These are phyloP conservation scores for Colletotrichum echinochloae DNA, from an alignment of 2,329 filamentous ascomycete genomes.

Conservation along the genomic window DNA sequence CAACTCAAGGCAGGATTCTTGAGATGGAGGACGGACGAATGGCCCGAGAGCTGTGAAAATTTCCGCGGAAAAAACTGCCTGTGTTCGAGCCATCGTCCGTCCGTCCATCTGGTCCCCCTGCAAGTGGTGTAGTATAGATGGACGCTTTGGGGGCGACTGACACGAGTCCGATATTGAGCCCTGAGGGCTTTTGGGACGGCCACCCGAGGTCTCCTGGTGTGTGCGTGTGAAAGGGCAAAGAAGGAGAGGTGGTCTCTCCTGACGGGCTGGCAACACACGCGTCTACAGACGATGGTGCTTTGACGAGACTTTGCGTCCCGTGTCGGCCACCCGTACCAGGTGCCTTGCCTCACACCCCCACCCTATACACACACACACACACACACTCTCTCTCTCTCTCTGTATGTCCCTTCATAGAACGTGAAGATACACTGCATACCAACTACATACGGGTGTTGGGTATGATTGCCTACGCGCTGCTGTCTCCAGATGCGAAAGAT, in stretches of 20 bases:
- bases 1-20: neutral
- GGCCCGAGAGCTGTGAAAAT: neutral
- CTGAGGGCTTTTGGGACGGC: constrained; percentile 27
- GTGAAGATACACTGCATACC: neutral
- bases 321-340: neutral
- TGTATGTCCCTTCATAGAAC: neutral
- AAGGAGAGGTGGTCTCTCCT: neutral
- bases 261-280: neutral
- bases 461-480: neutral
- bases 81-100: neutral
- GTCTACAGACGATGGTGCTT: neutral
- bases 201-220: neutral
- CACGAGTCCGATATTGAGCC: constrained; percentile 28
- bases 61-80: neutral
- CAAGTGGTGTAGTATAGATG: too few species aligned
- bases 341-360: neutral
- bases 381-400: neutral
- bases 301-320: neutral
- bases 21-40: neutral
- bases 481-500: neutral
- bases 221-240: neutral
- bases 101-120: neutral
- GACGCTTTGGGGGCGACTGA: neutral
- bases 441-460: neutral
- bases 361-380: neutral